Evolutionary conservation across 768 basidiomycete genomes (phyloP), one percentile per base, ranked within the genome.

Genomic region (Leccinum variicolor): DNA sequence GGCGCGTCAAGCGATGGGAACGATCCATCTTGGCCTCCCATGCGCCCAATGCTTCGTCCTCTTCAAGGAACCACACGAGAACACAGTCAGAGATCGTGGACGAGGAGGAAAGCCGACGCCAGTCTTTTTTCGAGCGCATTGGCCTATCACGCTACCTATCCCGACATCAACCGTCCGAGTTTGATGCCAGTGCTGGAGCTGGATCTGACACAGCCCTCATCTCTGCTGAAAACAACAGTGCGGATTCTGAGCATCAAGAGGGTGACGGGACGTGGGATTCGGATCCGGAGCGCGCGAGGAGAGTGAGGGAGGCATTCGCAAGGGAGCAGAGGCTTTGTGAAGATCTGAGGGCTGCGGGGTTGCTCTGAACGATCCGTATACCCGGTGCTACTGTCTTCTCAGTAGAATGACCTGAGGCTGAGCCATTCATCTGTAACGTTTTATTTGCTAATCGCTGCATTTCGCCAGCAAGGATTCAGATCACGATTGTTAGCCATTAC

Each of bases 1-100:
- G 89, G 88, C 85, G 92, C 36, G 89, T 93, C 56, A 94, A 93
- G 69, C 84, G 90, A 50, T 94, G 91, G 91, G 92, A 94, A 69
- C 79, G 82, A 56, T 84, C 87, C 15, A 87, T 94, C 56, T 76
- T 90, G 23, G 78, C 81, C 9, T 84, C 88, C 6, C 61, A 71
- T 52, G 9, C 54, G 2, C 49, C 67, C 52, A 53, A 34, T 45
- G 60, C 45, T 57, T 80, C 52, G 70, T 70, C 52, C 70, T 77
- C 57, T 74, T 76, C 50, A 52, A 71, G 61, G 51, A 75, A 78
- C 45, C 68, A 70, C 29, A 25, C 54, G 54, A 29, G 66, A 64
- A 50, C 68, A 4, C 67, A 62, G 34, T 67, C 69, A 19, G 69
- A 71, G 53, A 60, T 68, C 4, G 58, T 59, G 6, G 69, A 70